Conservation (phyloP, 2,329 filamentous ascomycete species). For the Tolypocladium ophioglossoides region DNA sequence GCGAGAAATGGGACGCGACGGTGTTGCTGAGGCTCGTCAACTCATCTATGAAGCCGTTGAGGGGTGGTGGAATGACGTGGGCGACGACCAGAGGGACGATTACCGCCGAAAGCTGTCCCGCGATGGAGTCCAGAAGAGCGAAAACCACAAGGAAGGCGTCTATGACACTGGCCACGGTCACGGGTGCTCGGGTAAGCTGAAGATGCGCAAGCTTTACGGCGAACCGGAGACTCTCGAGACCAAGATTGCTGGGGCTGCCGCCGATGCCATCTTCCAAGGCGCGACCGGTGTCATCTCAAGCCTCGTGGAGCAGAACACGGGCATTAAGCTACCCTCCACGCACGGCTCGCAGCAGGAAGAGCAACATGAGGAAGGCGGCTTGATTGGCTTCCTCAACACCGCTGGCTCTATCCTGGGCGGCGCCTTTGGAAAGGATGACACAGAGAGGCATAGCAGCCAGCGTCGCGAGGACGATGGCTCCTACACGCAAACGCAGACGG, state of each 20-base stretch:
- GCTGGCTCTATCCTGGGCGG: constrained; percentile 57
- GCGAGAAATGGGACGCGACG: constrained; percentile 58
- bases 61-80: constrained; percentile 70
- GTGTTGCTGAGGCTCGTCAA: constrained; percentile 58
- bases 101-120: constrained; percentile 68
- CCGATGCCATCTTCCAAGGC: constrained; percentile 46
- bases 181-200: constrained; percentile 68
- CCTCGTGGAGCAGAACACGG: constrained; percentile 35
- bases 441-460: constrained; percentile 40
- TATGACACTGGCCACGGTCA: constrained; percentile 78
- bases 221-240: constrained; percentile 40
- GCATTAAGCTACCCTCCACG: constrained; percentile 26
- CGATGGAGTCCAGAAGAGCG: constrained; percentile 62
- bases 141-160: constrained; percentile 81
- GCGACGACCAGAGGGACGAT: constrained; percentile 49
- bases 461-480: constrained; percentile 48
- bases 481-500: constrained; percentile 48
- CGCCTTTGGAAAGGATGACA: constrained; percentile 44
- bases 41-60: constrained; percentile 73
- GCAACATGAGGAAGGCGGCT: constrained; percentile 49
- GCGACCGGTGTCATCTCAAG: constrained; percentile 41
- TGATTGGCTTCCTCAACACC: constrained; percentile 62
- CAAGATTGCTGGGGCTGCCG: constrained; percentile 44
- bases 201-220: constrained; percentile 59
- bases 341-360: constrained; percentile 14